Evolutionary conservation across 345 rosid species (phyloP).

Genomic region (Hibiscus mutabilis): DNA sequence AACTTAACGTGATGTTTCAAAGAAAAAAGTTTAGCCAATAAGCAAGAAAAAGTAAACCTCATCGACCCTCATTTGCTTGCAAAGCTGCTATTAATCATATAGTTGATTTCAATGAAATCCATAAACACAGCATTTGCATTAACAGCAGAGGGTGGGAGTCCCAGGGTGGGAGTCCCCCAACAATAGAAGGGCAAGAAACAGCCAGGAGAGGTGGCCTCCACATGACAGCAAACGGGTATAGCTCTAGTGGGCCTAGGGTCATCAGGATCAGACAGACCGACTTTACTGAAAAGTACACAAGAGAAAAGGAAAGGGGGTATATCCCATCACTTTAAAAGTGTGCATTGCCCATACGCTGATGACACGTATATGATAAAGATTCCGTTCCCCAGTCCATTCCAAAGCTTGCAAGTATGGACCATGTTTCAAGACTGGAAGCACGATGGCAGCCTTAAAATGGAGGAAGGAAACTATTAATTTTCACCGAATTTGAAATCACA

Average conservation of each 20-base stretch:
- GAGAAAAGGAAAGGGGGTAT: slow-evolving; percentile 7
- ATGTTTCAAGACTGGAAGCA: slow-evolving; percentile 27
- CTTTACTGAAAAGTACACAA: slow-evolving; percentile 15
- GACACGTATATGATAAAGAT: slow-evolving; percentile 31
- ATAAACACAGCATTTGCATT: neutral
- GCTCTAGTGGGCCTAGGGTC: slow-evolving; percentile 1
- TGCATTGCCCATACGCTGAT: slow-evolving; percentile 27
- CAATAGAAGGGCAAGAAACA: neutral
- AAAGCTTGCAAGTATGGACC: neutral
- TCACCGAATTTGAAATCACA: slow-evolving; percentile 8
- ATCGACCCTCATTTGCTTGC: neutral
- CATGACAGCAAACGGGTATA: neutral
- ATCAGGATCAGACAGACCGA: slow-evolving; percentile 19
- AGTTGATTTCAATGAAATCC: neutral
- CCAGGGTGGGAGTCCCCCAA: neutral
- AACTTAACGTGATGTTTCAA: neutral
- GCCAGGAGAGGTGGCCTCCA: slow-evolving; percentile 1
- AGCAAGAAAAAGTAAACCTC: neutral
- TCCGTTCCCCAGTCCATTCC: slow-evolving; percentile 16
- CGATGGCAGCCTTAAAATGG: slow-evolving; percentile 7
- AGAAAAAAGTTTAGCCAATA: neutral
- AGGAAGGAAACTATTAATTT: neutral
- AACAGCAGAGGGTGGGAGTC: neutral
- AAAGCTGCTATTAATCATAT: neutral
- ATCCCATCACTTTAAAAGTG: slow-evolving; percentile 25